Evolutionary conservation across 495 filamentous ascomycete species (phyloP).

Genomic region (Xylaria flabelliformis): DNA sequence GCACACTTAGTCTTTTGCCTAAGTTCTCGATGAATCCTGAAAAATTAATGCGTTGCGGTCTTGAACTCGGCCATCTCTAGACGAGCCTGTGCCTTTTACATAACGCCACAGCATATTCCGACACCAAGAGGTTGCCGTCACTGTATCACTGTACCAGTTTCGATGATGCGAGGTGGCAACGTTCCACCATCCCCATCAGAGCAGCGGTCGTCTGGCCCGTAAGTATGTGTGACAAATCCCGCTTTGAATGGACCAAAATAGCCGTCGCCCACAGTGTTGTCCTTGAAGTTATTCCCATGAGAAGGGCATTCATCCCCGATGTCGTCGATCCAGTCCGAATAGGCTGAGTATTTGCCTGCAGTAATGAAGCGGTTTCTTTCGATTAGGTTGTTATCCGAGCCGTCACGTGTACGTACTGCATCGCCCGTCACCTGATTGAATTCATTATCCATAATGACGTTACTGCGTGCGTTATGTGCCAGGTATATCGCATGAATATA

Average conservation of each 20-base stretch:
- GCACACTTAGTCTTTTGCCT: too few relatives aligned
- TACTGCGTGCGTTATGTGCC: slow-evolving; percentile 6
- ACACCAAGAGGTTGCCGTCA: neutral
- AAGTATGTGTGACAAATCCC: slow-evolving; percentile 19
- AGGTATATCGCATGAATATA: slow-evolving; percentile 24
- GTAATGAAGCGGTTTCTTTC: slow-evolving; percentile 13
- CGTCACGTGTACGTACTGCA: slow-evolving; percentile 23
- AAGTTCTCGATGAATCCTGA: neutral
- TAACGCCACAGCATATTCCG: neutral
- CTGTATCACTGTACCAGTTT: neutral
- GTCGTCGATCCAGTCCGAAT: slow-evolving; percentile 25
- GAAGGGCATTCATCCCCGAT: slow-evolving; percentile 20
- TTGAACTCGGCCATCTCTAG: neutral
- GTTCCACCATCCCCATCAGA: slow-evolving; percentile 3
- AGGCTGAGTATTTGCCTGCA: slow-evolving; percentile 25
- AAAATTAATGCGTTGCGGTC: neutral
- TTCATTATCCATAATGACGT: slow-evolving; percentile 16
- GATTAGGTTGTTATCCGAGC: slow-evolving; percentile 18
- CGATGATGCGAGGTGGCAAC: slow-evolving; percentile 5
- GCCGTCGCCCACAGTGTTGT: slow-evolving; percentile 18
- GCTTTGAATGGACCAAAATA: slow-evolving; percentile 20
- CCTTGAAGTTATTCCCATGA: slow-evolving; percentile 10
- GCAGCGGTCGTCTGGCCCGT: slow-evolving; percentile 22
- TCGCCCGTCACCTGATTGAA: slow-evolving; percentile 24
- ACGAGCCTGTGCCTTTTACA: neutral